Conservation (phyloP, 75 land plant genomes). For the Picea glauca region DNA sequence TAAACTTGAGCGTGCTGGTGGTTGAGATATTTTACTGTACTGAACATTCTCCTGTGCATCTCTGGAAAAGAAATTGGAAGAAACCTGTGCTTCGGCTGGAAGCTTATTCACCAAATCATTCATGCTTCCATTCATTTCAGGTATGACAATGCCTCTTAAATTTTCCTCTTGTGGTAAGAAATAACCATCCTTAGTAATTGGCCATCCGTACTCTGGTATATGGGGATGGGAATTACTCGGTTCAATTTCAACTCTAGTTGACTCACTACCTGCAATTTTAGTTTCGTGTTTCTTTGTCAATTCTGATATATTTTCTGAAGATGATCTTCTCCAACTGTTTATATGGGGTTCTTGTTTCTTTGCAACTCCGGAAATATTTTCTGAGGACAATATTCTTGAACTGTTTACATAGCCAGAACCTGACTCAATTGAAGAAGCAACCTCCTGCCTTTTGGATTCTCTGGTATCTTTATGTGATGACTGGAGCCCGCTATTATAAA, state of each 20-base stretch:
- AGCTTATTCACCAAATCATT: background rate
- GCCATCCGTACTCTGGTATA: background rate
- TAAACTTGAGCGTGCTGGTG: background rate
- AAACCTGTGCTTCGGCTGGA: background rate
- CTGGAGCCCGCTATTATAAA: background rate
- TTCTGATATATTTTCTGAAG: constrained; percentile 3
- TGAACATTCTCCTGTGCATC: background rate
- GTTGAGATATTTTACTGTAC: background rate
- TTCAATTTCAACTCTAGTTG: background rate
- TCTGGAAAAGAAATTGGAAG: constrained; percentile 4
- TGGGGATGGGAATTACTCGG: background rate
- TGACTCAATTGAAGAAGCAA: background rate
- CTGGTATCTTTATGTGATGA: background rate
- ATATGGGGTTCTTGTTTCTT: background rate
- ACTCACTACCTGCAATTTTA: background rate
- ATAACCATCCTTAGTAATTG: background rate
- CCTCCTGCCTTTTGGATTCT: background rate
- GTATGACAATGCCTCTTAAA: background rate
- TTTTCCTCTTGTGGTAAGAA: background rate
- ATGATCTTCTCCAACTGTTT: constrained; percentile 4
- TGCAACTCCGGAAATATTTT: constrained; percentile 1
- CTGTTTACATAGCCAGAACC: background rate
- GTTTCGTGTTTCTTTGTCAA: background rate
- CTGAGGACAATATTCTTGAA: background rate
- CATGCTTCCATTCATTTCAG: background rate